phyloP scores from a whole-genome alignment of 139 green algal species.

The Chlamydomonas sphaeroides region DNA sequence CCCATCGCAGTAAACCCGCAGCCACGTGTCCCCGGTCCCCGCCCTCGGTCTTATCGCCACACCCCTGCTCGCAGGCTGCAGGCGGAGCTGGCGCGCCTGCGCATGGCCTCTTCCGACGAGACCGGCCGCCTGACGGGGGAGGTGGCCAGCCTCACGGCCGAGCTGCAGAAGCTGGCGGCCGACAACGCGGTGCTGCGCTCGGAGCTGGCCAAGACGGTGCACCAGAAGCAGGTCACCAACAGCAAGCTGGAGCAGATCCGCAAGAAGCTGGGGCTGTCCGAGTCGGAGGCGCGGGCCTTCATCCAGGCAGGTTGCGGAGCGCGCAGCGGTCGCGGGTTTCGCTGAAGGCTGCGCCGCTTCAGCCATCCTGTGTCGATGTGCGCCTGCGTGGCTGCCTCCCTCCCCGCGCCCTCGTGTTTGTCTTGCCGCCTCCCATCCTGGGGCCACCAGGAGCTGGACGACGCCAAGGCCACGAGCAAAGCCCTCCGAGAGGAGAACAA shows the following conservation, averaged over 20 bases:
- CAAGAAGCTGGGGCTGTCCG: constrained; percentile 25
- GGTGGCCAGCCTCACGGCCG: neutral
- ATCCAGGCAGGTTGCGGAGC: constrained; percentile 30
- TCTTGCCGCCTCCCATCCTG: too few species aligned
- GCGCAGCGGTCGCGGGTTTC: too few species aligned
- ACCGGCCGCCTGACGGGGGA: neutral
- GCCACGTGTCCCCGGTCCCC: too few species aligned
- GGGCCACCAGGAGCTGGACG: constrained; percentile 55
- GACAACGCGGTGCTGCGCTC: constrained; percentile 35
- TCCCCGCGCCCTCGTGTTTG: too few species aligned
- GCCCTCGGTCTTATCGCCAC: too few species aligned
- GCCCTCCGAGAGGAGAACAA: constrained; percentile 34
- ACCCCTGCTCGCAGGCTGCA: neutral
- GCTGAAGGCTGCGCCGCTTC: too few species aligned
- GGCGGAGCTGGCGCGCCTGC: neutral
- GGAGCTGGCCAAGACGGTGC: constrained; percentile 39
- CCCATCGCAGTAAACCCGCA: too few species aligned
- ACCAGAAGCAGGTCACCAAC: constrained; percentile 28
- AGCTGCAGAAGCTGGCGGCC: constrained; percentile 18
- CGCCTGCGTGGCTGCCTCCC: too few species aligned
- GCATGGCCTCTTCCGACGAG: neutral
- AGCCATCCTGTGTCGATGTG: too few species aligned
- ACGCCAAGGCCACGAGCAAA: constrained; percentile 33
- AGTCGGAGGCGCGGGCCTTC: constrained; percentile 27
- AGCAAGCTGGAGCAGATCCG: constrained; percentile 37